Base-by-base conservation (phyloP, 768 basidiomycete species). In the Candolleomyces efflorescens region DNA sequence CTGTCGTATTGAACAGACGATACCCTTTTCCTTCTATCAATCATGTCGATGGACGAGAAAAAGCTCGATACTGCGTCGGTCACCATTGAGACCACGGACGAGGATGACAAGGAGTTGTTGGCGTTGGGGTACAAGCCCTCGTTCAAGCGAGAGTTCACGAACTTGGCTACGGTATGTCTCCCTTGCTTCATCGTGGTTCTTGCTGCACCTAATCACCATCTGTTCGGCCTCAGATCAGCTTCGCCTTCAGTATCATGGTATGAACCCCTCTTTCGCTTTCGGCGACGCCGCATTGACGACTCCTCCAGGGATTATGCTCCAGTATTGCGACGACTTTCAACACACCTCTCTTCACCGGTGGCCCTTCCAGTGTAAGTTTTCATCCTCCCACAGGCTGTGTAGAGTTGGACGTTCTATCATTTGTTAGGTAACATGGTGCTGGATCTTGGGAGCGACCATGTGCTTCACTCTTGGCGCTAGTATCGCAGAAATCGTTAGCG, bases 131-230 rank as follows among this genome's bases (percentile, higher is more conserved):
- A 89, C 65, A 82, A 85, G 65, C 87, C 87, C 43, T 89, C 87
- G 15, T 93, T 94, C 77, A 85, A 84, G 69, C 80, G 92, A 58
- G 92, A 94, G 76, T 94, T 94, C 64, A 84, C 87, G 6, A 90
- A 90, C 65, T 70, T 92, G 32, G 87, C 87, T n/a, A 90, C 88
- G 59, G 87, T 87, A 61, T 59, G 83, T 64, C 12, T 39, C 47
- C 10, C 20, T 20, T 13, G 22, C 44, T 27, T 27, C 38, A 26
- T 24, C 45, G n/a, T 18, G 7, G 22, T 32, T 7, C 44, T 36
- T 41, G 17, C 17, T 18, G 37, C 20, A 65, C 9, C 55, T 20
- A 22, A 22, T 54, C n/a, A 61, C 53, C 32, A 36, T 48, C 46
- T 17, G 50, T 38, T 49, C 27, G 32, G 7, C 32, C 32, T 32